Percentiles rank a stretch among this genome's conserved stretches.
These are phyloP conservation scores for Naematelia aurantialba DNA, from an alignment of 768 basidiomycete species.

Conservation along the genomic window DNA sequence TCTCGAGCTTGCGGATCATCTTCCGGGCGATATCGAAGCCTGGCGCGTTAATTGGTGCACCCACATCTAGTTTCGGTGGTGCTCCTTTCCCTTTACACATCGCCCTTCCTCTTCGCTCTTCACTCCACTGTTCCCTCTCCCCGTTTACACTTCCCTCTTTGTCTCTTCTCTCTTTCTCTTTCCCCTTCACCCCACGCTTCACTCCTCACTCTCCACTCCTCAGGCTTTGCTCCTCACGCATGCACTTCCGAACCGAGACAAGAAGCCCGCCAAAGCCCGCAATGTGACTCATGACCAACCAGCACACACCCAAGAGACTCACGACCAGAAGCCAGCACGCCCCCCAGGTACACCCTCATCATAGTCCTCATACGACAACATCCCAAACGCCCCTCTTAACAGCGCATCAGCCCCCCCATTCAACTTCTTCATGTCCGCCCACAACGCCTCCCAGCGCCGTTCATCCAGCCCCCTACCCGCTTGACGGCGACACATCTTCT, in stretches of 20 bases:
- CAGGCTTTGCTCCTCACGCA: no score
- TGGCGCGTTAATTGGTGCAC: no score
- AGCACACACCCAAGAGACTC: conserved; percentile 52
- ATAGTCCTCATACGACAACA: conserved; percentile 69
- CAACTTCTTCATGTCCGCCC: conserved; percentile 86
- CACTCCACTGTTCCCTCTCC: no score
- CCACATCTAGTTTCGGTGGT: neutral
- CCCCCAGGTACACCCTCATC: conserved; percentile 75
- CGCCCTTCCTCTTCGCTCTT: no score
- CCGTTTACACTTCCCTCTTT: no score
- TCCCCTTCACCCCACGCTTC: no score
- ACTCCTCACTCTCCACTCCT: neutral
- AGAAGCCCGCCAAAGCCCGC: no score
- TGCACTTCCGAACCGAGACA: no score
- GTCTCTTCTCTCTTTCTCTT: no score
- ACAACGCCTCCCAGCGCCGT: conserved; percentile 79
- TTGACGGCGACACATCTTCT: conserved; percentile 63
- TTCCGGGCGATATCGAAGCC: conserved; percentile 54
- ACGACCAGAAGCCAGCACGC: conserved; percentile 83
- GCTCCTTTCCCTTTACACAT: no score
- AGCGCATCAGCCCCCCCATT: conserved; percentile 61
- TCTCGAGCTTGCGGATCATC: conserved; percentile 57
- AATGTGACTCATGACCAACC: no score
- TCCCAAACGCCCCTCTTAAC: conserved; percentile 73
- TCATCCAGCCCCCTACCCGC: conserved; percentile 23